These are phyloP conservation scores for Rhizopogon sp. DNA, from an alignment of 768 basidiomycete species.

Conservation along the genomic window DNA sequence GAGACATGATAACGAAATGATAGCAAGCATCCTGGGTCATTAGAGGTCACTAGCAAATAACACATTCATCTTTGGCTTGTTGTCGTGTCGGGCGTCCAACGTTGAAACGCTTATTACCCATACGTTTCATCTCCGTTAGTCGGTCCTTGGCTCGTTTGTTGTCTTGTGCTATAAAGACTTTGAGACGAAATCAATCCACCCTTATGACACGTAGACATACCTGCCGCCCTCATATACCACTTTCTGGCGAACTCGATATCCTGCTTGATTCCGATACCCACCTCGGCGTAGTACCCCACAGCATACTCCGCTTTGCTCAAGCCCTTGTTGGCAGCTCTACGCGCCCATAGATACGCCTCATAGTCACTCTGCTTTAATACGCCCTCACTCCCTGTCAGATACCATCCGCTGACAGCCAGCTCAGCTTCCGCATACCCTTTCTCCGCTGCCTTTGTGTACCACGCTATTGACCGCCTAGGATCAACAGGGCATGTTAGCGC, in stretches of 20 bases:
- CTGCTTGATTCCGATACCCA: constrained; percentile 95
- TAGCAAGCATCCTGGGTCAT: neutral
- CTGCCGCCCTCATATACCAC: constrained; percentile 99
- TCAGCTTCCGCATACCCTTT: constrained; percentile 95
- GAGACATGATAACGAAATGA: neutral
- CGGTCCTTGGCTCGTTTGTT: constrained; percentile 97
- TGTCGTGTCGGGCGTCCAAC: constrained; percentile 86
- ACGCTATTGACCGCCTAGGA: constrained; percentile 90
- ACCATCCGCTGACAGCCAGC: constrained; percentile 96
- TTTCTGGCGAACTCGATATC: constrained; percentile 94
- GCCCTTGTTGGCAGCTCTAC: constrained; percentile 94
- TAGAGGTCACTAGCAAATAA: constrained; percentile 58
- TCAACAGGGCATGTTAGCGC: constrained; percentile 85
- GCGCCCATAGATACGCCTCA: constrained; percentile 98
- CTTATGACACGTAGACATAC: constrained; percentile 41
- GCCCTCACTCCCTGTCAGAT: constrained; percentile 91
- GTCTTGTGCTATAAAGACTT: constrained; percentile 71
- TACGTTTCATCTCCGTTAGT: constrained; percentile 91
- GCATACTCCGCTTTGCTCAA: constrained; percentile 97
- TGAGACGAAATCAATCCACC: neutral
- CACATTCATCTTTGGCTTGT: constrained; percentile 91
- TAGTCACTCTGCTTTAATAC: constrained; percentile 97
- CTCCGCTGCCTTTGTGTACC: constrained; percentile 98
- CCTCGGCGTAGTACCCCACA: constrained; percentile 96
- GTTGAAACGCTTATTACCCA: constrained; percentile 74